These are phyloP conservation scores for Penicillium sclerotiorum DNA, from an alignment of 2,329 filamentous ascomycete genomes.

Conservation along the genomic window DNA sequence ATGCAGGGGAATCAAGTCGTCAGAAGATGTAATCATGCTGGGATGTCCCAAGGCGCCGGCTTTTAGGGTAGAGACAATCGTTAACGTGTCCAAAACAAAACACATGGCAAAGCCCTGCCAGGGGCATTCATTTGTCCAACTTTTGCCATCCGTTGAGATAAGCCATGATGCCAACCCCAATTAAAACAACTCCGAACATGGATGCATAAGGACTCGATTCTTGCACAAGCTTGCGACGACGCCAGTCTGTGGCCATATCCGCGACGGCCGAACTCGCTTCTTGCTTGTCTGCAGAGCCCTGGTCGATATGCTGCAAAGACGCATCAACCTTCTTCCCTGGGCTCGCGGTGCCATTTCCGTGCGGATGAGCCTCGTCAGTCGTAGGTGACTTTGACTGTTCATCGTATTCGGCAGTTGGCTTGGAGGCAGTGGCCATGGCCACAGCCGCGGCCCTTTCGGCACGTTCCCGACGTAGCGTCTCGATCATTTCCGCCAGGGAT, in stretches of 20 bases:
- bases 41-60: slow-evolving; percentile 14
- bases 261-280: slow-evolving; percentile 45
- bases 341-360: slow-evolving; percentile 15
- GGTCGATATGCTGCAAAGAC: slow-evolving; percentile 42
- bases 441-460: slow-evolving; percentile 57
- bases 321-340: slow-evolving; percentile 16
- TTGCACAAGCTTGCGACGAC: slow-evolving; percentile 44
- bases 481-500: slow-evolving; percentile 83
- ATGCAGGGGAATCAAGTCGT: slow-evolving; percentile 18
- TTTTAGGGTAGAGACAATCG: slow-evolving; percentile 17
- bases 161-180: slow-evolving; percentile 83
- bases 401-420: slow-evolving; percentile 15
- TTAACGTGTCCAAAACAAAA: slow-evolving; percentile 11
- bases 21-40: slow-evolving; percentile 20
- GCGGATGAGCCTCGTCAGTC: slow-evolving; percentile 3
- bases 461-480: slow-evolving; percentile 71
- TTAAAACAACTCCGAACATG: slow-evolving; percentile 77
- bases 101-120: slow-evolving; percentile 1
- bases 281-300: slow-evolving; percentile 52
- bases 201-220: slow-evolving; percentile 74
- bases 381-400: slow-evolving; percentile 11
- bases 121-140: slow-evolving; percentile 46
- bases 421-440: slow-evolving; percentile 28
- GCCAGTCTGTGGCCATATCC: slow-evolving; percentile 44
- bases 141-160: slow-evolving; percentile 83